Evolutionary conservation across 2,329 filamentous ascomycete species (phyloP), one percentile per base, ranked within the genome.

Genomic region (Pyrenophora seminiperda): DNA sequence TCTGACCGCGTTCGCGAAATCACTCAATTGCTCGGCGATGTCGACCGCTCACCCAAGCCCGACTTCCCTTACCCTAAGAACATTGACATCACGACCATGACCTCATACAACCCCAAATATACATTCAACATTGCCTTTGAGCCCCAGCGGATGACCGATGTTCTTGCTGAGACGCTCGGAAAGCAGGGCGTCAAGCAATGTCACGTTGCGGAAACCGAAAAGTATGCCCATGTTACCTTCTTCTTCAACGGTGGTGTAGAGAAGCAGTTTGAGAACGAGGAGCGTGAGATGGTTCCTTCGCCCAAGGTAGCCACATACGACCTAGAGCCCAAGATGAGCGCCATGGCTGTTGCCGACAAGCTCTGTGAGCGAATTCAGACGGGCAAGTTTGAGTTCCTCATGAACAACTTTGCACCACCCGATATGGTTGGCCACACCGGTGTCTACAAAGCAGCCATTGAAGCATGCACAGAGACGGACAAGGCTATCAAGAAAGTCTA

Each of bases 361-460:
- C 88, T 96, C 52, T 84, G 80, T 74, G 94, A 97, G 81, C 87
- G 92, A 51, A 87, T 99, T 61, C 83, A 76, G 19, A 90, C 95
- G 75, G 85, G 88, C 70, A 86, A 89, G 71, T 97, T 92, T 77
- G 91, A 94, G 71, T 97, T 99, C 72, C 82, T 99, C 75, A 99
- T 99, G 94, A 97, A 97, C 86, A 99, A 99, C 85, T 97, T 99
- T 77, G 94, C 94, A 33, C 94, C 94, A 33, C 94, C 94, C 14
- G 94, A 99, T 79, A 99, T 99, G 94, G 94, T 99, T 60, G 94
- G 94, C 63, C 94, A 99, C 80, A 99, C 94, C 9, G 94, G 94
- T 71, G 91, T 96, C 53, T 97, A 97, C 77, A 88, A 97, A 66
- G 93, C 94, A 22, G 94, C 94, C 49, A 87, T 99, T 56, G 72